Conservation (phyloP, 768 basidiomycete species). For the Tulasnella sp. region DNA sequence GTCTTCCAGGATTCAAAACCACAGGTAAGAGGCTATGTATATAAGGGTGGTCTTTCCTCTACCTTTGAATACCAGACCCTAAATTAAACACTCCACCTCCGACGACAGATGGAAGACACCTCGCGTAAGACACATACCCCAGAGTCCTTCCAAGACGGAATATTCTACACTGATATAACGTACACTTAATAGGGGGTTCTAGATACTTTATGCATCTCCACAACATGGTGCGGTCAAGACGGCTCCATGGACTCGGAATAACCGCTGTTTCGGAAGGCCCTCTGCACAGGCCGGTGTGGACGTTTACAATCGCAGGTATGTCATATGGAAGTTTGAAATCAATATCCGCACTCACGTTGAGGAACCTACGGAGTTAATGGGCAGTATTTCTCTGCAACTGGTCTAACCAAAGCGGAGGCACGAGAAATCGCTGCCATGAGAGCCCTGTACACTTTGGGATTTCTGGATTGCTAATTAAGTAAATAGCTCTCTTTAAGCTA, state of each 20-base stretch:
- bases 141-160: not conserved
- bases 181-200: not conserved
- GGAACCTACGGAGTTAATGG: not conserved
- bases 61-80: too few species aligned
- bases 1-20: too few species aligned
- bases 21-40: too few species aligned
- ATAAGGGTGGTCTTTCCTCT: too few species aligned
- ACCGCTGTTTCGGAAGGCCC: not conserved
- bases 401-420: not conserved
- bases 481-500: too few species aligned
- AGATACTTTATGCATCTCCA: not conserved
- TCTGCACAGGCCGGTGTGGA: not conserved
- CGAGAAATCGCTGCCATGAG: not conserved
- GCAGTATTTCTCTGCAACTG: not conserved
- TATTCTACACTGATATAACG: not conserved
- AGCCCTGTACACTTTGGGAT: not conserved
- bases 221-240: not conserved
- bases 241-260: not conserved
- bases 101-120: not conserved
- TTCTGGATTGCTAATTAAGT: not conserved
- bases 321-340: not conserved
- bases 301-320: not conserved
- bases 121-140: not conserved
- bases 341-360: not conserved
- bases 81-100: not conserved